Conservation (phyloP, 148 eudicot genomes). For the Rhododendron griersonianum region DNA sequence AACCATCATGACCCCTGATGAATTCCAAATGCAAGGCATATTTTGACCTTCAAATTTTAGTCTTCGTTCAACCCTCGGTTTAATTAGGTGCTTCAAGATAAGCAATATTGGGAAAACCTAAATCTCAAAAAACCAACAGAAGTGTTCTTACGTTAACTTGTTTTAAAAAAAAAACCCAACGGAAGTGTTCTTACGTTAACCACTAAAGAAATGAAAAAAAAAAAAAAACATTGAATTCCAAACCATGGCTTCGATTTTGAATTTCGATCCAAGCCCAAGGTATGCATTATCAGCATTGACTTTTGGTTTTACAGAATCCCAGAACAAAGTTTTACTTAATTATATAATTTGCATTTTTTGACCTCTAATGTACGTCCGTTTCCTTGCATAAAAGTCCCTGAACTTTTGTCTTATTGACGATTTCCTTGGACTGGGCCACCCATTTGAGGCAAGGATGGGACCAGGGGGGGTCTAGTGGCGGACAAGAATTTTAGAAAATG, state of each 20-base stretch:
- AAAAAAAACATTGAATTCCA: background rate
- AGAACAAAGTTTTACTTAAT: background rate
- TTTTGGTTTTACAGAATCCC: background rate
- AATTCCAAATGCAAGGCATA: background rate
- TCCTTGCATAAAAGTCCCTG: background rate
- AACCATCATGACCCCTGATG: background rate
- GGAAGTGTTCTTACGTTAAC: slow-evolving; percentile 4
- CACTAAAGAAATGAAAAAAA: background rate
- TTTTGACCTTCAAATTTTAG: background rate
- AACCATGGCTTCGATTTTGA: background rate
- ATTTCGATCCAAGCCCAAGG: background rate
- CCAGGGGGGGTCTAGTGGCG: too few relatives aligned
- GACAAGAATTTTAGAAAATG: too few relatives aligned
- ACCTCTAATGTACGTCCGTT: background rate
- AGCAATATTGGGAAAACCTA: background rate
- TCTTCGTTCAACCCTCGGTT: slow-evolving; percentile 1
- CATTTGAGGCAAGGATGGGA: background rate
- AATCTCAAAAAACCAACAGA: background rate
- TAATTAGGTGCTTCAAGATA: background rate
- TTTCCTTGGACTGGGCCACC: background rate
- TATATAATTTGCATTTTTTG: background rate
- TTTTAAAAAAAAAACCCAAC: background rate
- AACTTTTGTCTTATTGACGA: background rate
- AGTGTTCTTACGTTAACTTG: background rate
- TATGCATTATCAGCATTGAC: background rate